Base-by-base conservation (phyloP, 2,329 filamentous ascomycete species). In the Colletotrichum shisoi region DNA sequence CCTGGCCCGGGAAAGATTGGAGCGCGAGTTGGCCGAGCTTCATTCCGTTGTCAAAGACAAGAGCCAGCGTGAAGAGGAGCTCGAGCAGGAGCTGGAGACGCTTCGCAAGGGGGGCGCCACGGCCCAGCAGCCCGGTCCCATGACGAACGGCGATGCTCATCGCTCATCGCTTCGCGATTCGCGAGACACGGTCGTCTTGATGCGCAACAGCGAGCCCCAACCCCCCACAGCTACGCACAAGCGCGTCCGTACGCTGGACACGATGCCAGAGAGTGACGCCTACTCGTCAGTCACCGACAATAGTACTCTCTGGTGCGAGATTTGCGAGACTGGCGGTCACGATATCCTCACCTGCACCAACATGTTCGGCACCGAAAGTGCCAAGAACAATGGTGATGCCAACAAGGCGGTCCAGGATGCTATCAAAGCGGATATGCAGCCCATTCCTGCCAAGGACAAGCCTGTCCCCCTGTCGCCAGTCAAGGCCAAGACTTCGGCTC, bases 281-380 rank as follows among this genome's bases (percentile, higher is more conserved):
- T 85, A 90, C 77, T 91, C 90, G 44, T 87, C 86, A 34, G 85
- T 87, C 24, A 92, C 90, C 45, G 91, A 93, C 75, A 89, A 84
- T 72, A 91, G 88, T 76, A 87, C 84, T 17, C 84, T 94, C 70
- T 96, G 92, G 91, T 98, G 94, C 79, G 95, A 98, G 79, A 95
- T 98, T 69, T 98, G 94, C 80, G 94, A 97, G 80, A 92, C 91
- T 40, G 85, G 87, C 53, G 94, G 94, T 17, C 94, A 98, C 75
- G 94, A 98, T 73, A 97, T 98, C 68, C 83, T 98, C 63, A 96
- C 92, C 24, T 98, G 94, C 83, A 93, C 91, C 60, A 94, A 93
- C 77, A 95, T 97, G 89, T 94, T 92, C 77, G 88, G 85, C 2
- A 75, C 81, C 8, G 80, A 80, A 31, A 75, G 77, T 40, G 71